Evolutionary conservation across 2,329 filamentous ascomycete species (phyloP).

Genomic region (Aureobasidium sp.): DNA sequence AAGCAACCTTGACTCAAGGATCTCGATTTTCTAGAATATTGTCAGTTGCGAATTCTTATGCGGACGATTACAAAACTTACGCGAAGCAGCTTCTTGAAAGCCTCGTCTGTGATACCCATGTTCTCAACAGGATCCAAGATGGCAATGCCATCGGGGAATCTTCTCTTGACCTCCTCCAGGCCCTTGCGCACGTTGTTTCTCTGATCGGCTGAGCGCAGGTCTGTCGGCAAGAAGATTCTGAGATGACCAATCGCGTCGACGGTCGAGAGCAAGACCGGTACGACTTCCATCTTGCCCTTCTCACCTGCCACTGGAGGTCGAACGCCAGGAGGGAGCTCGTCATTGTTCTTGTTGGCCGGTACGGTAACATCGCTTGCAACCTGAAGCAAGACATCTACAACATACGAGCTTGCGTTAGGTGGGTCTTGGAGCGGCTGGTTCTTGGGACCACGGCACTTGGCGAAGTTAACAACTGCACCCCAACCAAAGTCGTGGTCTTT

Average conservation of each 20-base stretch:
- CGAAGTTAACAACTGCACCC: conserved; percentile 79
- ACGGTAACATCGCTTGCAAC: conserved; percentile 53
- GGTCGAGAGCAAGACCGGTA: conserved; percentile 80
- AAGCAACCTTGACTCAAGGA: conserved; percentile 82
- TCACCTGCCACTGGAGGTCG: conserved; percentile 56
- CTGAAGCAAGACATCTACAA: conserved; percentile 73
- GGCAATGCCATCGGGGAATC: conserved; percentile 88
- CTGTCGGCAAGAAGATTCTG: conserved; percentile 73
- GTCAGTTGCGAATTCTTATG: conserved; percentile 20
- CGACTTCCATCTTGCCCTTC: conserved; percentile 66
- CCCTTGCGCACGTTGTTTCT: conserved; percentile 61
- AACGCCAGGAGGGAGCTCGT: conserved; percentile 54
- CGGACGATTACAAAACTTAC: conserved; percentile 32
- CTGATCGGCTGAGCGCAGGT: conserved; percentile 61
- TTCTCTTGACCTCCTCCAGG: conserved; percentile 70
- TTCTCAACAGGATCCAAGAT: conserved; percentile 90
- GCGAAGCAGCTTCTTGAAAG: conserved; percentile 81
- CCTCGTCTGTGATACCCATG: conserved; percentile 88
- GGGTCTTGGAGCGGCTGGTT: conserved; percentile 60
- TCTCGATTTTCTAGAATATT: conserved; percentile 72
- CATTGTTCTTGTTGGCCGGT: conserved; percentile 26
- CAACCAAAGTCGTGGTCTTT: conserved; percentile 80
- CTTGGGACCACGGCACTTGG: conserved; percentile 53
- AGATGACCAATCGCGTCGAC: conserved; percentile 79
- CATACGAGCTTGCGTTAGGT: conserved; percentile 66